Base-by-base conservation (phyloP, 2,329 filamentous ascomycete species). In the Achaetomium macrosporum region DNA sequence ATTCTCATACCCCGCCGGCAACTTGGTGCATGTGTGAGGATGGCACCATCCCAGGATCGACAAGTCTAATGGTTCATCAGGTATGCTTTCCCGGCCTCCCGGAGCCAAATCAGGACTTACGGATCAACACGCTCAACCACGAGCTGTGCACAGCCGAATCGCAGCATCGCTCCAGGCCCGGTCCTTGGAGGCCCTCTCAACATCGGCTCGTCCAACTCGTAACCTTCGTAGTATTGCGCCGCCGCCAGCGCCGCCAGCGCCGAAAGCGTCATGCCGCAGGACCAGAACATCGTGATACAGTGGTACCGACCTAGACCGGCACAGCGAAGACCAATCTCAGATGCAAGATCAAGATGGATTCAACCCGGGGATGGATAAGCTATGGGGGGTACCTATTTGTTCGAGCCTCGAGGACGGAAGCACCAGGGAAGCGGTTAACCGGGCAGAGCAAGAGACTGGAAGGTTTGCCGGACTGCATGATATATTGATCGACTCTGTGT, bases 21-120 rank as follows among this genome's bases (percentile, higher is more conserved):
- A 63, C 59, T 20, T 63, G 61, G 35, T 63, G 61, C 25, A 63
- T 59, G 30, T 63, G 61, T 4, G 60, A 55, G 1, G 61, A 63
- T 3, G 47, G 44, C 2, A 50, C 31, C 10, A 50, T 13, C 12
- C 55, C 61, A 2, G 60, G 61, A 47, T 62, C 58, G 39, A 63
- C 61, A 30, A 63, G 15, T 25, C 25, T 25, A 25, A 25, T 25
- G 25, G 25, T 25, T 25, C 4, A 25, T 25, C 25, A 25, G 25
- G 4, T 25, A 25, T 25, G 25, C 25, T 25, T 25, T 4, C 25
- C 7, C 25, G 7, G 25, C 25, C 25, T n/a, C n/a, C n/a, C n/a
- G n/a, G n/a, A n/a, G n/a, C n/a, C n/a, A n/a, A n/a, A n/a, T 25
- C 7, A 25, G 25, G 25, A 25, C 25, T 25, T 25, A 30, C 8